Base-by-base conservation (phyloP, 352 stramenopile species). In the Globisporangium nunn region DNA sequence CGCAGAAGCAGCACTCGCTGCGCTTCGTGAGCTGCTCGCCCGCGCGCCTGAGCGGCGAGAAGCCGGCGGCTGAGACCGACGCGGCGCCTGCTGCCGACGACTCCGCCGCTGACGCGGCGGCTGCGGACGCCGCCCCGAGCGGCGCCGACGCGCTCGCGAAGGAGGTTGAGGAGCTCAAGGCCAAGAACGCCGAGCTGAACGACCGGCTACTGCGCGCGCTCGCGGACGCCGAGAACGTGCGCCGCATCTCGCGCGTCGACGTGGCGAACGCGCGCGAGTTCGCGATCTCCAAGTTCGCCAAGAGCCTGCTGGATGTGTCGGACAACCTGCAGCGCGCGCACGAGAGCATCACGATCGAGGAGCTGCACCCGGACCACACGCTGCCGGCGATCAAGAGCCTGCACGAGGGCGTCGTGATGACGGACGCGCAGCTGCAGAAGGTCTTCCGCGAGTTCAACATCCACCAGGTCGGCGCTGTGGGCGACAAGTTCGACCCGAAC, bases 401-500 rank as follows among this genome's bases (percentile, higher is more conserved):
- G 45, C 80, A 90, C 60, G 81, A 91, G 52, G 79, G 75, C 31
- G 84, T 99, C 33, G 76, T 92, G 58, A 98, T 99, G 93, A 99
- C 96, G 31, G 88, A 98, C 57, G 75, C 72, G 46, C 88, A 98
- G 62, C 67, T 99, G 52, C 80, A 91, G 54, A 98, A 99, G 81
- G 93, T 98, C n/a, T 98, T 99, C 66, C 67, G 75, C 43, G 84
- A 91, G 61, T 93, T 89, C 59, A 89, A 91, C 56, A 91, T 99
- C 56, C 71, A 82, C 30, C 88, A 94, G 54, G 98, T 97, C 66
- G 96, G 96, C 35, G 77, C 74, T 44, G 74, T 91, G 37, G 96
- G 95, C 45, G 97, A 99, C 67, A 93, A 91, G 68, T 99, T 99
- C 67, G 96, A 99, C 87, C 96, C 97, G 40, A 97, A 98, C 63